A percentile compares a stretch with the other conserved stretches of the same genome.
Evolutionary conservation across 148 eudicot species (phyloP).

Genomic region (Fallopia convolvulus): DNA sequence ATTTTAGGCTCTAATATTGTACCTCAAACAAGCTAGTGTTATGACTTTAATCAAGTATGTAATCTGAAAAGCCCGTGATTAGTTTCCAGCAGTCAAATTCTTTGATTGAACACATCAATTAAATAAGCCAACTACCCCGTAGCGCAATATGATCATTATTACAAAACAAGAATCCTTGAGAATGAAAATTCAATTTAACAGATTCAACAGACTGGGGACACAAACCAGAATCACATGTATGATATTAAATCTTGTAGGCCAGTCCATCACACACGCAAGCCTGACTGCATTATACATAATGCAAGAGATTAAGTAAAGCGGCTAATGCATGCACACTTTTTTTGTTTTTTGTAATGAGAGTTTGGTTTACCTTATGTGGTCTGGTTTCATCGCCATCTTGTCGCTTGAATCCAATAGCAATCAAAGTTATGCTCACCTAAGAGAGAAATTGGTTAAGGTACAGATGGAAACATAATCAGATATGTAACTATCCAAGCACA

Average conservation of each 20-base stretch:
- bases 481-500: neutral
- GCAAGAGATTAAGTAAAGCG: neutral
- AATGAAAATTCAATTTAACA: too few relatives aligned
- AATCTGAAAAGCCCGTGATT: neutral
- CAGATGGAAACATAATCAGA: neutral
- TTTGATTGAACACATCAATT: neutral
- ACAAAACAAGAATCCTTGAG: too few relatives aligned
- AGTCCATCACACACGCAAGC: too few relatives aligned
- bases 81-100: neutral
- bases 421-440: conserved; percentile 70
- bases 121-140: too few relatives aligned
- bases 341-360: neutral
- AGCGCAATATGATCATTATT: too few relatives aligned
- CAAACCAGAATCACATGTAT: too few relatives aligned
- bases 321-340: neutral
- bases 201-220: too few relatives aligned
- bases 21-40: too few relatives aligned
- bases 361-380: conserved; percentile 41
- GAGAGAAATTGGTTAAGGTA: neutral
- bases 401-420: conserved; percentile 79
- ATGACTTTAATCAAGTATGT: neutral
- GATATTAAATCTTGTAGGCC: too few relatives aligned
- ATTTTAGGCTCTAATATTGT: neutral
- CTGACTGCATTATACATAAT: conserved; percentile 29
- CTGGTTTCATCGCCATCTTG: conserved; percentile 60